Percentiles rank a stretch among this genome's conserved stretches.
Conservation (phyloP, 352 stramenopile genomes). For the Aphanomyces euteiches region DNA sequence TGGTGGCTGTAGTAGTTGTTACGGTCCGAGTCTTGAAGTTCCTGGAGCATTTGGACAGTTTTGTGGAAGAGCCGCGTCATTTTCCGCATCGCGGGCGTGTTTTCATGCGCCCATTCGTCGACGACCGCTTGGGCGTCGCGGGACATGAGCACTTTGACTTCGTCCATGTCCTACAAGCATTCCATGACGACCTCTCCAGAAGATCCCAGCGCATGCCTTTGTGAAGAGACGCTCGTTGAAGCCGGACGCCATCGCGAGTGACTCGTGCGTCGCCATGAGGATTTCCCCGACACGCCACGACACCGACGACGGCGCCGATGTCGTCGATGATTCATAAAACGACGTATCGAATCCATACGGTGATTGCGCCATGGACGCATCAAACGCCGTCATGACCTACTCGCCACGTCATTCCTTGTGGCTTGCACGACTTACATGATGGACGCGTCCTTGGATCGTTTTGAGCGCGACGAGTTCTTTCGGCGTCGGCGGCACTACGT, state of each 20-base stretch:
- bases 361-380: slow-evolving; percentile 15
- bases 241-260: slow-evolving; percentile 18
- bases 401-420: too few species aligned
- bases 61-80: slow-evolving; percentile 18
- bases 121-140: slow-evolving; percentile 15
- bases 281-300: slow-evolving; percentile 26
- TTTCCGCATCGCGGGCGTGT: slow-evolving; percentile 10
- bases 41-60: slow-evolving; percentile 8
- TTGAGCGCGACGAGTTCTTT: slow-evolving; percentile 18
- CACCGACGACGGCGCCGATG: not conserved
- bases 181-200: not conserved
- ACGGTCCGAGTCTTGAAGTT: not conserved
- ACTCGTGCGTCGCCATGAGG: slow-evolving; percentile 27
- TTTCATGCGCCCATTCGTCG: slow-evolving; percentile 12
- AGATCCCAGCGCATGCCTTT: not conserved
- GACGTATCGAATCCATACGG: too few species aligned
- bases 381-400: slow-evolving; percentile 22
- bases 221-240: slow-evolving; percentile 26
- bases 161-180: slow-evolving; percentile 24
- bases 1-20: not conserved
- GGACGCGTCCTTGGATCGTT: slow-evolving; percentile 21
- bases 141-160: slow-evolving; percentile 27
- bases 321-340: not conserved
- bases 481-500: not conserved
- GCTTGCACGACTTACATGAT: not conserved